Base-by-base conservation (phyloP, 257 asterid species). In the Lycium ferocissimum region DNA sequence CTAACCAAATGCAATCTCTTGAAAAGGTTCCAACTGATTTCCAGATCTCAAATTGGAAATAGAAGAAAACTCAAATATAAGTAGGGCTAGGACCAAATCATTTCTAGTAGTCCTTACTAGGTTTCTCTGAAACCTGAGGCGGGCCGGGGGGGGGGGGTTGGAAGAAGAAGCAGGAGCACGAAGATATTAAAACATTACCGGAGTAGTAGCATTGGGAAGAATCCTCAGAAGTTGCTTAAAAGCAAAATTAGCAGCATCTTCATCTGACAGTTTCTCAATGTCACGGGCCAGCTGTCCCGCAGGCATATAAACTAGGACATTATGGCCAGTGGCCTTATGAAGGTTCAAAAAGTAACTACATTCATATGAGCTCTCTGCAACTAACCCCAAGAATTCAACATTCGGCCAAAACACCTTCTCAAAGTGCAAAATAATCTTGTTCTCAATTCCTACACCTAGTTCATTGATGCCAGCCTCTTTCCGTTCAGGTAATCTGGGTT, bases 271-370 rank as follows among this genome's bases (percentile, higher is more conserved):
- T 85, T 94, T 93, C 86, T 89, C 97, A 53, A 93, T 92, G 80
- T 96, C 98, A 13, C 94, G 98, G 45, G 99, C 99, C 85, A 96
- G 87, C 85, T 92, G 89, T 45, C 99, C 99, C 0, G 98, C 97
- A 26, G 99, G 99, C 99, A 96, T 96, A 87, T 96, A 96, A 87
- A 96, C 99, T 56, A 96, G 99, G 85, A 94, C 97, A 2, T 94
- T 43, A 84, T 93, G 95, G n/a, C 98, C 97, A 3, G 98, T 96
- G 38, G 99, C 98, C 90, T 96, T 96, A 91, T 96, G 99, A 89
- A 96, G 91, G 87, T 96, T 94, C 80, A 96, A 95, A 89, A 96
- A 96, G 87, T 96, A 96, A 89, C 98, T 92, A 92, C 99, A 96
- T 9, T 86, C 90, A 17, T 96, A 93, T 35, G 98, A 85, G 69